These are phyloP conservation scores for Schizophyllum commune DNA, from an alignment of 1,284 basidiomycete genomes.

Conservation along the genomic window DNA sequence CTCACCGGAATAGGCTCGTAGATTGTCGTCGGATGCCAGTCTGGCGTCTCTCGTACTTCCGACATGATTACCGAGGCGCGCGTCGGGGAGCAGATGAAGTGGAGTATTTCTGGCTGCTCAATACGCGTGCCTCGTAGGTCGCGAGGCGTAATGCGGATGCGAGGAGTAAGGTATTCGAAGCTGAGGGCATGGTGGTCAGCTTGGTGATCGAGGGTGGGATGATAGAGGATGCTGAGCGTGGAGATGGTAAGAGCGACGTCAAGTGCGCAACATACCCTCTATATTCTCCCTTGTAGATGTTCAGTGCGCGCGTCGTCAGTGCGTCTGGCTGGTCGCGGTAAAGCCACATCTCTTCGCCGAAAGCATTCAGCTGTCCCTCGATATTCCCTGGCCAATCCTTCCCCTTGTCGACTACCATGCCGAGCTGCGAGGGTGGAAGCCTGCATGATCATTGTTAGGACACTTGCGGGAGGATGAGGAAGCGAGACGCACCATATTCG, in stretches of 20 bases:
- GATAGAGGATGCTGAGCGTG: too few relatives aligned
- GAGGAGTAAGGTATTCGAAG: slow-evolving; percentile 77
- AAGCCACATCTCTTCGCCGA: slow-evolving; percentile 75
- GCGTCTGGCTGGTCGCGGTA: slow-evolving; percentile 54
- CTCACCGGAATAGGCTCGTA: slow-evolving; percentile 85
- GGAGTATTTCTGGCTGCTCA: slow-evolving; percentile 52
- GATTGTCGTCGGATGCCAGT: slow-evolving; percentile 62
- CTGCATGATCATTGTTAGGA: slow-evolving; percentile 25
- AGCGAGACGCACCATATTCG: slow-evolving; percentile 62
- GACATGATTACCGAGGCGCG: slow-evolving; percentile 64
- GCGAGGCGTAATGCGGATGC: slow-evolving; percentile 61
- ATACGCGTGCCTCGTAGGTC: slow-evolving; percentile 57
- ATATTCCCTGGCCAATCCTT: slow-evolving; percentile 66
- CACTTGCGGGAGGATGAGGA: neutral
- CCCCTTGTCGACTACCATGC: slow-evolving; percentile 83
- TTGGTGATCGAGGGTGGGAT: neutral
- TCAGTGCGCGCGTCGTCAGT: slow-evolving; percentile 69
- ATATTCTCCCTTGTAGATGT: slow-evolving; percentile 68
- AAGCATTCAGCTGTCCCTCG: slow-evolving; percentile 48
- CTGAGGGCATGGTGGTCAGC: slow-evolving; percentile 27
- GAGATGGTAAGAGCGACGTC: too few relatives aligned
- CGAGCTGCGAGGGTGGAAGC: slow-evolving; percentile 55
- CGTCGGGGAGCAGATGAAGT: slow-evolving; percentile 81
- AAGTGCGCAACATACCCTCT: slow-evolving; percentile 57
- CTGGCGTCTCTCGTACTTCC: slow-evolving; percentile 45